Conservation (phyloP, 179 eudicot genomes). For the Drosera spatulata region DNA sequence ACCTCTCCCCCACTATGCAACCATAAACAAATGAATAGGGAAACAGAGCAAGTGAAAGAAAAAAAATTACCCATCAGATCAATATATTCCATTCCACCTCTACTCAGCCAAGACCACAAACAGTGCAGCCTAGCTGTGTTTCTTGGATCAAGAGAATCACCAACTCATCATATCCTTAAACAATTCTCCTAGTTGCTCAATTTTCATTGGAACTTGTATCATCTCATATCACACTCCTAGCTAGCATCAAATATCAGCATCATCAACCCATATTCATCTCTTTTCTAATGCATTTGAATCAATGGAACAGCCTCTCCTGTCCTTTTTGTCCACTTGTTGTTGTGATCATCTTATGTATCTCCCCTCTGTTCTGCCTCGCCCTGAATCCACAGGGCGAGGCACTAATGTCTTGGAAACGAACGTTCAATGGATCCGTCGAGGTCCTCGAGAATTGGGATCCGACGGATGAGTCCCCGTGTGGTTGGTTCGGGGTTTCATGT, state of each 20-base stretch:
- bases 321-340: conserved; percentile 7
- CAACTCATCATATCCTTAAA: conserved; percentile 23
- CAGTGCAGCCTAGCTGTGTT: conserved; percentile 68
- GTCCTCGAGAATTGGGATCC: conserved; percentile 45
- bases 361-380: conserved; percentile 10
- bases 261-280: not conserved
- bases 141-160: conserved; percentile 83
- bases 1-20: not conserved
- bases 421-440: conserved; percentile 40
- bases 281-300: conserved; percentile 54
- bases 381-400: conserved; percentile 64
- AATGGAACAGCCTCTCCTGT: conserved; percentile 26
- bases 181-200: conserved; percentile 11
- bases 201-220: conserved; percentile 56
- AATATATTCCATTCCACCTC: not conserved
- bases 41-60: not conserved
- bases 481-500: conserved; percentile 69
- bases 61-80: not conserved
- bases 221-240: conserved; percentile 1
- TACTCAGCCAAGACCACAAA: not conserved
- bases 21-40: not conserved
- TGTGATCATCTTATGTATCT: conserved; percentile 1
- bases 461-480: conserved; percentile 41
- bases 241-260: not conserved
- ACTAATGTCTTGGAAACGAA: conserved; percentile 55